These are phyloP conservation scores for Cytospora mali DNA, from an alignment of 2,329 filamentous ascomycete genomes.

Conservation along the genomic window DNA sequence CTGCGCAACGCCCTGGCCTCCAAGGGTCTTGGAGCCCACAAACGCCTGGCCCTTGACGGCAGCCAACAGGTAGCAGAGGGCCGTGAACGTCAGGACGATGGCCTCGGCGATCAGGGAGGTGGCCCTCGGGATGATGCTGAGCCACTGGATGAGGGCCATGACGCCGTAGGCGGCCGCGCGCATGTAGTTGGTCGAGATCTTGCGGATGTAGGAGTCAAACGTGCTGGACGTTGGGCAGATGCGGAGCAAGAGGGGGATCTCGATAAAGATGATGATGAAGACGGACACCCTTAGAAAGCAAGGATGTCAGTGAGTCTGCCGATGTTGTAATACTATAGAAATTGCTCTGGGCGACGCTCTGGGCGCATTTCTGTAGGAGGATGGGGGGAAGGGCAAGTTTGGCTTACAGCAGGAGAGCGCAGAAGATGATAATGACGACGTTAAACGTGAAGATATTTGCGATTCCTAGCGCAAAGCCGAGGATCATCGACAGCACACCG, in stretches of 20 bases:
- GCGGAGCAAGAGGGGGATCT: constrained; percentile 91
- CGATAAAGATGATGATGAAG: constrained; percentile 79
- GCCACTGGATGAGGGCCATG: constrained; percentile 84
- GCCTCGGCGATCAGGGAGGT: constrained; percentile 85
- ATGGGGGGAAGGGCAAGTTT: background rate
- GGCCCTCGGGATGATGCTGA: constrained; percentile 67
- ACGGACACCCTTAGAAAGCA: constrained; percentile 60
- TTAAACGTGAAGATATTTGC: constrained; percentile 65
- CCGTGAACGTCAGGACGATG: constrained; percentile 76
- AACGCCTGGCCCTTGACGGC: constrained; percentile 83
- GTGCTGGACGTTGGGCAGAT: constrained; percentile 93
- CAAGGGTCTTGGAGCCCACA: constrained; percentile 92
- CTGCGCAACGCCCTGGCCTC: constrained; percentile 89
- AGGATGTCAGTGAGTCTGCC: constrained; percentile 5
- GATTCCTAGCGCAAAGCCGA: constrained; percentile 70
- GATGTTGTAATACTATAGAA: background rate
- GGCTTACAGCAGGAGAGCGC: constrained; percentile 57
- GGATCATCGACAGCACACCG: constrained; percentile 70
- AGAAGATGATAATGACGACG: constrained; percentile 53
- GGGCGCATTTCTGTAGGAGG: background rate
- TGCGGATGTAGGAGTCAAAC: constrained; percentile 89
- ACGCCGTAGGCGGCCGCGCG: constrained; percentile 82
- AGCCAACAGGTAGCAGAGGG: constrained; percentile 78
- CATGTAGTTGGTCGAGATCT: constrained; percentile 95
- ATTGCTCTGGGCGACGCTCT: background rate